Conservation (phyloP, 1,284 basidiomycete genomes). For the Agaricales sp. region DNA sequence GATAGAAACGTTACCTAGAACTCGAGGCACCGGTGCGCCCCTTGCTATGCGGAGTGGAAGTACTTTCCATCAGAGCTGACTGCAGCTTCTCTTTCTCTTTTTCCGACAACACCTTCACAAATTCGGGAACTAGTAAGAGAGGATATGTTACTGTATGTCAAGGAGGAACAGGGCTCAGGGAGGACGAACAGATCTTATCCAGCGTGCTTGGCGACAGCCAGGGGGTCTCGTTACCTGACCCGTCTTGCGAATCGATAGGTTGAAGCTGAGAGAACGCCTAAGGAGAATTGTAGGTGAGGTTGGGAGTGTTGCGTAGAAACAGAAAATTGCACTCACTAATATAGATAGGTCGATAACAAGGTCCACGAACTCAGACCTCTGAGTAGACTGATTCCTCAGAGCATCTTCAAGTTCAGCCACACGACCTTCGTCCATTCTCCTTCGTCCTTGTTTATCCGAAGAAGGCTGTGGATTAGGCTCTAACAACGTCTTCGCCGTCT, state of each 20-base stretch:
- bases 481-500: background rate
- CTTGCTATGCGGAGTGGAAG: too few relatives aligned
- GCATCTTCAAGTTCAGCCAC: background rate
- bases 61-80: background rate
- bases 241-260: background rate
- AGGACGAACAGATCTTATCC: background rate
- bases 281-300: background rate
- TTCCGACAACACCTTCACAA: background rate
- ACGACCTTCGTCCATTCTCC: background rate
- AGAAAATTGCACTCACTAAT: background rate
- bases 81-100: background rate
- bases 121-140: background rate
- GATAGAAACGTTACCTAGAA: background rate
- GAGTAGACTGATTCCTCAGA: background rate
- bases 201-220: background rate
- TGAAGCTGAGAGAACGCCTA: background rate
- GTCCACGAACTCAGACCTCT: background rate
- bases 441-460: background rate
- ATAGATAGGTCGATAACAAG: background rate
- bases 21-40: too few relatives aligned
- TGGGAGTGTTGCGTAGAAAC: background rate
- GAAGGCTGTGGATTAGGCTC: too few relatives aligned
- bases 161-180: background rate
- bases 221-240: background rate
- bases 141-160: background rate